Base-by-base conservation (phyloP, 495 filamentous ascomycete species). In the Xylaria cubensis region DNA sequence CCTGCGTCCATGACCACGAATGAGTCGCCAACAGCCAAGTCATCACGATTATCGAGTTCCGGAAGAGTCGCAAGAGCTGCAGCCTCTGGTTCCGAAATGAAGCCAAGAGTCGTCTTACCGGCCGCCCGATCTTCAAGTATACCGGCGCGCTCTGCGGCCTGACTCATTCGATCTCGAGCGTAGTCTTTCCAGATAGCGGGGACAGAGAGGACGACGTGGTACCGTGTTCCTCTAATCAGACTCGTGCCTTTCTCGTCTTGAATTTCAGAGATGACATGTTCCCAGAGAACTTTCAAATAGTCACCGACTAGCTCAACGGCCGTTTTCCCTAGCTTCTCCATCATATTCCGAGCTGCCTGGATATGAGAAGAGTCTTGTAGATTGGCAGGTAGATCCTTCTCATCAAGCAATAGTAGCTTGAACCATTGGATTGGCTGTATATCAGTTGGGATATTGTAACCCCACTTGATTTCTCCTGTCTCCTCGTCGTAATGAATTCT, bases 341-440 rank as follows among this genome's bases (percentile, higher is more conserved):
- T 42, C 34, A 64, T 58, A 36, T 69, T 4, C 0, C 56, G 48
- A 0, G 76, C 73, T 3, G 59, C 42, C 10, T 51, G 26, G 21
- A 79, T 63, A n/a, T 70, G 66, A 1, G 36, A 24, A 8, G 74
- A 76, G 6, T 36, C 2, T 3, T 46, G 50, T 0, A 80, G 61
- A 0, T 79, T 55, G 0, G 36, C 41, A 0, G 71, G 65, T 0
- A 81, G 41, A 32, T 80, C 80, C 7, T 79, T 21, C 0, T 75
- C 61, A 2, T 80, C 70, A 8, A 81, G 15, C 4, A 82, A 67
- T 2, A 81, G 69, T 0, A 82, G 70, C 74, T 82, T 82, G 64
- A 81, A 79, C 79, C 79, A 81, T 36, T 67, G 61, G 5, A 78
- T 19, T 4, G 75, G 72, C 19, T 80, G 69, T 0, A 34, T 51